Evolutionary conservation across 2,329 filamentous ascomycete genomes (phyloP), one percentile per base, ranked within the genome.

Genomic region (Nemania bipapillata): DNA sequence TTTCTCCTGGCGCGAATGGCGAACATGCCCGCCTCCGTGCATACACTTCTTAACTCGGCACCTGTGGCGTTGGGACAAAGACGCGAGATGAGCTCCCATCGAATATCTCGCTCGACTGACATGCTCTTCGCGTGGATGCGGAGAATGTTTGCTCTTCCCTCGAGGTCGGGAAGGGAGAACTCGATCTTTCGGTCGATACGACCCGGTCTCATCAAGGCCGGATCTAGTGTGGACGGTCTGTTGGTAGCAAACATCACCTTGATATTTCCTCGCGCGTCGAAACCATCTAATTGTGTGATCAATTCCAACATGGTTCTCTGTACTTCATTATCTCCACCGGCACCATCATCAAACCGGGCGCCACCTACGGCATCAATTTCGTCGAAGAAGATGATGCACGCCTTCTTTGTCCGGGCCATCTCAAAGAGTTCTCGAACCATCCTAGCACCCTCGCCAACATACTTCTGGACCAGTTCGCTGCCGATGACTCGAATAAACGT

Each of bases 191-290:
- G 89, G 81, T 98, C 95, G 77, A 98, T 98, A 87, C 95, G 94
- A 35, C 95, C 95, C 11, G 95, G 95, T 84, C 95, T 89, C 94
- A 98, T 97, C 72, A 98, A 87, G 2, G 95, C 95, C n/a, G 95
- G 95, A 79, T 98, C 95, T 63, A 98, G 87, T 3, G 95, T 98
- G 3, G 94, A 97, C 2, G 95, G 95, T 80, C 95, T 88, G 87
- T 98, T 98, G 79, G 95, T 98, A 66, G 95, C 95, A 78, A 98
- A 98, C 95, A 98, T 98, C 82, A 98, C 95, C 84, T 98, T 98
- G 87, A 98, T 98, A 82, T 98, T 98, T 80, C 95, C 95, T 81
- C 95, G 88, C 56, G 94, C 92, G 79, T 98, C 95, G 84, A 98
- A 98, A 71, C 95, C 95, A 78, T 98, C 95, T 54, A 98, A 86